phyloP scores from a whole-genome alignment of 768 basidiomycete species.

The Sporobolomyces pararoseus region DNA sequence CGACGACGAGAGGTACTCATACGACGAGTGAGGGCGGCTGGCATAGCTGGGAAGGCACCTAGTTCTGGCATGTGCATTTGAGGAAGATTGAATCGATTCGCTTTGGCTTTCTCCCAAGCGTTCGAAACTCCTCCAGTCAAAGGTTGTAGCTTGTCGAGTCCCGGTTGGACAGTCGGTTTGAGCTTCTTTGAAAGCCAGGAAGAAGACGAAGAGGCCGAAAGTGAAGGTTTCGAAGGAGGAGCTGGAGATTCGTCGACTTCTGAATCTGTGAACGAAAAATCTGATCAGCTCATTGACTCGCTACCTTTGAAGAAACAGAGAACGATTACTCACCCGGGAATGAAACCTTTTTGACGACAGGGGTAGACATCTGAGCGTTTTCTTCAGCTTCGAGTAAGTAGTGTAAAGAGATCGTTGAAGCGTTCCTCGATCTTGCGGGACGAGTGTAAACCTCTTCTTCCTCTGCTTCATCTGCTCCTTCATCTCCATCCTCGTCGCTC shows the following conservation, averaged over 20 bases:
- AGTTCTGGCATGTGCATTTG: slow-evolving; percentile 35
- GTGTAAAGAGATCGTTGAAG: slow-evolving; percentile 36
- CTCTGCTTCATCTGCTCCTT: background rate
- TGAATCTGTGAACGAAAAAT: background rate
- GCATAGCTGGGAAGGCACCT: slow-evolving; percentile 31
- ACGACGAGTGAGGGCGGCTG: slow-evolving; percentile 20
- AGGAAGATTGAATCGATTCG: slow-evolving; percentile 28
- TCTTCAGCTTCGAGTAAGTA: slow-evolving; percentile 31
- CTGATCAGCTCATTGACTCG: background rate
- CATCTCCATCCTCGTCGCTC: slow-evolving; percentile 9
- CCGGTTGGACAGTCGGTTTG: slow-evolving; percentile 23
- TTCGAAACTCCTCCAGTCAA: slow-evolving; percentile 14
- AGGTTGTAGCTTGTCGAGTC: slow-evolving; percentile 30
- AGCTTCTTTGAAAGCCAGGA: slow-evolving; percentile 35
- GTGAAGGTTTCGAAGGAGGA: background rate
- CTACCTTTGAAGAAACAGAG: background rate
- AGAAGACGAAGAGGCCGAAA: background rate
- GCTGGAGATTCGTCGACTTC: background rate
- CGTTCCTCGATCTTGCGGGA: slow-evolving; percentile 19
- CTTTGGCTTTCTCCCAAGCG: slow-evolving; percentile 37
- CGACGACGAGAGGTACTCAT: slow-evolving; percentile 14
- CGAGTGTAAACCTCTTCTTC: background rate
- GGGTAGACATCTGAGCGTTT: background rate
- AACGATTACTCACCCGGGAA: background rate
- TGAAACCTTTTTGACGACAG: background rate